Evolutionary conservation across 306 rosid genomes (phyloP), one percentile per base, ranked within the genome.

Genomic region (Trifolium subterraneum): DNA sequence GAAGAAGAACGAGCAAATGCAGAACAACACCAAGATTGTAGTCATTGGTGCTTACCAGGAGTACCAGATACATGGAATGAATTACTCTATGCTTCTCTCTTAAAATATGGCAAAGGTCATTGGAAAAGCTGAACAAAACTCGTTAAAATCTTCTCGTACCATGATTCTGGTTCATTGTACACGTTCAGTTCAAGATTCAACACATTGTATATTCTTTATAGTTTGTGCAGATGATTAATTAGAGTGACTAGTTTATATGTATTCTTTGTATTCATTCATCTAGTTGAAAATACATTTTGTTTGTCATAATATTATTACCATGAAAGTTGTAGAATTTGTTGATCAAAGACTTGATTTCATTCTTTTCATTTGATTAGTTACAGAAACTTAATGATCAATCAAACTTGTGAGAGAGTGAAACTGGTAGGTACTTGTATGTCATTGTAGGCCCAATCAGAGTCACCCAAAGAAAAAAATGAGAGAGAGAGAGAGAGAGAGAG

Each of bases 41-140:
- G 88, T 36, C 92, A 88, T 78, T 88, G 92, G 92, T 88, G 89
- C 81, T 70, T 88, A 81, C 92, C 92, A 15, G 92, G 92, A 41
- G 88, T 85, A 18, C 92, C 87, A 6, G 88, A 88, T 68, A 71
- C 86, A 15, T 85, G 90, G 92, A 88, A 88, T 31, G 86, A 83
- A 56, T 60, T 77, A 70, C 60, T 76, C 11, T 51, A 72, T 65
- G 97, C 64, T 31, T 80, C 80, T 77, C 85, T 84, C 36, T 73
- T 84, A 55, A 67, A 84, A 74, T 11, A 20, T 64, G 83, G 85
- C 48, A 84, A 69, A 71, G 85, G 76, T 9, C 54, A 50, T 58
- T 80, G 87, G 83, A 77, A 77, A 80, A 80, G 13, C 44, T 77
- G 68, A 77, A 42, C 59, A 33, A 60, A 72, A 45, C 38, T 64